phyloP scores from a whole-genome alignment of 73 alveolate genomes.

The Paramecium sonneborni region DNA sequence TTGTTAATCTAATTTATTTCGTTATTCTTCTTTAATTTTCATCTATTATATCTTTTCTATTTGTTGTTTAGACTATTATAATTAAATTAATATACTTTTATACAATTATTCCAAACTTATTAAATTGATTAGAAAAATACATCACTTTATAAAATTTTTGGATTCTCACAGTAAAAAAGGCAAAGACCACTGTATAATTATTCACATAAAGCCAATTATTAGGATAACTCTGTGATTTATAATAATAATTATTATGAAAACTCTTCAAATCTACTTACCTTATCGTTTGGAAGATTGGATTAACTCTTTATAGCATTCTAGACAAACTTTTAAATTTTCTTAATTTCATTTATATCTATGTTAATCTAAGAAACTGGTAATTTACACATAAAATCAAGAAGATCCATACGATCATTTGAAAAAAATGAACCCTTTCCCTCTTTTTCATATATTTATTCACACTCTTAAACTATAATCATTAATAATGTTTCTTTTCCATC shows the following conservation, averaged over 20 bases:
- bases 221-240: not conserved
- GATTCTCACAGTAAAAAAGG: slow-evolving; percentile 49
- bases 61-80: not conserved
- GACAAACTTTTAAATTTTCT: not conserved
- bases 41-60: not conserved
- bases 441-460: slow-evolving; percentile 60
- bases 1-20: slow-evolving; percentile 1
- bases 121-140: slow-evolving; percentile 33
- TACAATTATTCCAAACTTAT: not conserved
- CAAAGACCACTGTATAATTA: slow-evolving; percentile 32
- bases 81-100: not conserved
- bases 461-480: slow-evolving; percentile 65
- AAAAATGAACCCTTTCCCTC: not conserved
- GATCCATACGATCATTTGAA: slow-evolving; percentile 53
- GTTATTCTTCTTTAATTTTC: slow-evolving; percentile 15
- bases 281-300: slow-evolving; percentile 28
- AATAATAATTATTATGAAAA: not conserved
- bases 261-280: not conserved
- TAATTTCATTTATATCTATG: slow-evolving; percentile 54
- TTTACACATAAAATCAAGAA: slow-evolving; percentile 66
- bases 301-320: slow-evolving; percentile 61
- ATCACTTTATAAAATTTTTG: slow-evolving; percentile 55
- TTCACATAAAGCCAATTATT: not conserved
- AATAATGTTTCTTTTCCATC: slow-evolving; percentile 80
- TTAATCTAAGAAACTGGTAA: slow-evolving; percentile 38